Base-by-base conservation (phyloP, 2,329 filamentous ascomycete species). In the Cordyceps cateniannulata region DNA sequence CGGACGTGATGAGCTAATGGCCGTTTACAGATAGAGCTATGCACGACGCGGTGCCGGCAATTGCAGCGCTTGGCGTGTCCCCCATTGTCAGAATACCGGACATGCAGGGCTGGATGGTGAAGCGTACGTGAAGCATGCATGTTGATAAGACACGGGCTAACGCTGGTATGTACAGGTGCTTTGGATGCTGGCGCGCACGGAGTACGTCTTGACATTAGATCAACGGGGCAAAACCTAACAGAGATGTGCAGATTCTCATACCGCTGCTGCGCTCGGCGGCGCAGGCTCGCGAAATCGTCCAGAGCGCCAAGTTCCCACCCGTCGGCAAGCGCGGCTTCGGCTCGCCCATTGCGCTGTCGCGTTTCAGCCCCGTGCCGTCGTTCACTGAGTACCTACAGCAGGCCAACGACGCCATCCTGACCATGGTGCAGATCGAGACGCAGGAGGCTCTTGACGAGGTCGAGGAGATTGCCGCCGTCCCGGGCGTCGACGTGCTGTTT, bases 381-480 rank as follows among this genome's bases (percentile, higher is more conserved):
- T 76, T 77, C 22, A 77, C 76, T 3, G 75, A 81, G 58, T 82
- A 82, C 62, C 75, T 82, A 65, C 73, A 77, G 62, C 73, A 77
- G 45, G 80, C 80, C 49, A 81, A 82, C 63, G 73, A 80, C 58
- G 65, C 71, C 32, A 76, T 88, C 24, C 69, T 88, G 62, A 86
- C 83, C 18, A 85, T 87, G 73, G 83, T 88, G 12, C 86, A 88
- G 70, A 88, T 89, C 57, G 86, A 89, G 73, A 88, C 86, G 0
- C 75, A 76, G 63, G 85, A 87, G 69, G 85, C 85, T 0, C 73
- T 88, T 16, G 80, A 84, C 1, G 72, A 73, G 14, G 79, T 88
- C 1, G 84, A 87, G 38, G 82, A 81, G 52, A 88, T 89, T 69
- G 84, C 84, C 47, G 76, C 80, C 22, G 75, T 86, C 24, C 73